Percentiles rank a stretch among this genome's conserved stretches.
Evolutionary conservation across 768 basidiomycete genomes (phyloP).

Genomic region (Lactarius pseudohatsudake): DNA sequence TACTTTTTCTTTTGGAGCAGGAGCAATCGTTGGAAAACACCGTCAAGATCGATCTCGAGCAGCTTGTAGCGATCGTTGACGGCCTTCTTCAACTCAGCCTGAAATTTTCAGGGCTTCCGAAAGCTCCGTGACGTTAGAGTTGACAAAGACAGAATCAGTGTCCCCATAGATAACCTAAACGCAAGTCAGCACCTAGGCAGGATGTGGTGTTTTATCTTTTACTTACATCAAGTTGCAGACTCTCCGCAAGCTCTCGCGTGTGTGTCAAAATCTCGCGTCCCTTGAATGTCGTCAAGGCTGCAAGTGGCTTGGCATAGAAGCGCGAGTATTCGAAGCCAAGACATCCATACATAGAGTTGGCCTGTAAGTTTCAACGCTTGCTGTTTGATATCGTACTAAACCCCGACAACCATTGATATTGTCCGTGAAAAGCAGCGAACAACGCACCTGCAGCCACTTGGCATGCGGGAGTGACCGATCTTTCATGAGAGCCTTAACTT

Average conservation of each 20-base stretch:
- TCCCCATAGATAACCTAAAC: constrained; percentile 95
- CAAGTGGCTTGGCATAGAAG: constrained; percentile 96
- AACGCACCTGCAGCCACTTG: constrained; percentile 75
- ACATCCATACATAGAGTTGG: constrained; percentile 99
- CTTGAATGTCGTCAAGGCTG: constrained; percentile 95
- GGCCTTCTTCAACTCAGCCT: constrained; percentile 86
- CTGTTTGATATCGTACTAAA: constrained; percentile 94
- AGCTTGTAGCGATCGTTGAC: constrained; percentile 95
- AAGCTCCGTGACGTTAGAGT: constrained; percentile 88
- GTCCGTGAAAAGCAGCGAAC: background rate
- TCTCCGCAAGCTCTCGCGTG: constrained; percentile 90
- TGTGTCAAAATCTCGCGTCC: constrained; percentile 96
- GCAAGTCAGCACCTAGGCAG: background rate
- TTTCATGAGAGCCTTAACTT: constrained; percentile 95
- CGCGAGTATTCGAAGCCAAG: constrained; percentile 96
- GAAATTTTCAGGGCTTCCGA: constrained; percentile 91
- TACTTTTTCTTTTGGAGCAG: constrained; percentile 99
- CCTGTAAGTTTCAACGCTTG: constrained; percentile 96
- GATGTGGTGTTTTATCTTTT: background rate
- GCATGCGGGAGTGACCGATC: constrained; percentile 69
- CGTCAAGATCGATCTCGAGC: constrained; percentile 95
- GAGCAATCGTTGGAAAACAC: constrained; percentile 88
- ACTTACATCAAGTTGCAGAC: constrained; percentile 84
- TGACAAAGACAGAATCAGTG: constrained; percentile 98
- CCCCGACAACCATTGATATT: constrained; percentile 7